Base-by-base conservation (phyloP, 805 yeast species). In the Monosporozyma solicola region DNA sequence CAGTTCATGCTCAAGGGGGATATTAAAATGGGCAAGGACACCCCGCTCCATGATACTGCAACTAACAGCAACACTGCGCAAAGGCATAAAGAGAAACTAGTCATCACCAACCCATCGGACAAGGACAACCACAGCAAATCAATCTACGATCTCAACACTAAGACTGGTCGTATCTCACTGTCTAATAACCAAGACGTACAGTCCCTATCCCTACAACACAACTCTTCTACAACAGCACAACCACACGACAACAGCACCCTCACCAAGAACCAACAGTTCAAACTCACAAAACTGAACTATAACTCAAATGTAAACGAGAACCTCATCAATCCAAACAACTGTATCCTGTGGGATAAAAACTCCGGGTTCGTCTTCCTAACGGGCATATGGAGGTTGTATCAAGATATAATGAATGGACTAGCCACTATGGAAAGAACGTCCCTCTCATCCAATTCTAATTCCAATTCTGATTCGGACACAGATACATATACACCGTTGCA, bases 341-440 rank as follows among this genome's bases (percentile, higher is more conserved):
- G 89, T 80, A 79, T 89, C 52, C 82, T 88, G 57, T 89, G 96
- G 96, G 94, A 86, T 66, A 83, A 84, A 63, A 79, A 77, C 58
- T 82, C 94, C 2, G 96, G 96, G 0, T 84, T 83, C 64, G 96
- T 89, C 10, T 95, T 87, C 61, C 75, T 89, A 50, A 89, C 96
- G 0, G 95, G 95, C 0, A 76, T 89, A 50, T 89, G 96, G 96
- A 87, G 90, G 66, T 56, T 68, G 33, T 68, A 63, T 57, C 72
- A 68, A 57, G 71, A 67, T 54, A 66, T 67, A 8, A 66, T 66
- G 67, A 58, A 61, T 20, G 68, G 65, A 27, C 53, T 67, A 33
- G 54, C 56, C 22, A 47, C 56, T 15, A 41, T 51, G 33, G 43
- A 50, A 44, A 56, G 59, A 41, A 24, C 20, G 13, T 24, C 41